Evolutionary conservation across 1,284 basidiomycete species (phyloP), one percentile per base, ranked within the genome.

Genomic region (Ceratobasidium sp.): DNA sequence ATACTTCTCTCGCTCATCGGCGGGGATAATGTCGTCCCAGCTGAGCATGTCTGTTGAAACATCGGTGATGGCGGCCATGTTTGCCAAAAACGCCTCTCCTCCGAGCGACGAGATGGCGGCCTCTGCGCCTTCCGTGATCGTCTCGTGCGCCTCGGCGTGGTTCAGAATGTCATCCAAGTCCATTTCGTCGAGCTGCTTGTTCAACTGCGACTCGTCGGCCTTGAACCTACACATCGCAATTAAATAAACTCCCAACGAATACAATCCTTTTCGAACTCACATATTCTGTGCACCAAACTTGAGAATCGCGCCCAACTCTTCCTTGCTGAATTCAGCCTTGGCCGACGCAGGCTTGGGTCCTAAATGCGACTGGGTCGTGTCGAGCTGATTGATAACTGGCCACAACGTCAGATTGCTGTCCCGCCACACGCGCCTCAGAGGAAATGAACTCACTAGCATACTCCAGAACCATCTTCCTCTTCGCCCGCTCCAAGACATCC

Each of bases 401-500:
- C 44, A 70, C 11, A n/a, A 47, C 54, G 73, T 73, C 76, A 74
- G 71, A 75, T n/a, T n/a, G n/a, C n/a, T n/a, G n/a, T n/a, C n/a
- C n/a, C n/a, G n/a, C n/a, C n/a, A n/a, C n/a, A n/a, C n/a, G n/a
- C n/a, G n/a, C n/a, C n/a, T n/a, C n/a, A n/a, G n/a, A 38, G 35
- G 35, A 38, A 72, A 44, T 58, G 23, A 50, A 90, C 94, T 81
- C 81, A 96, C 95, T 98, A 64, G 97, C 98, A 85, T 99, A 98
- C 82, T 99, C 98, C 77, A 99, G 85, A 71, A 99, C 95, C 97
- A 99, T 99, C 86, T 99, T 99, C 84, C 96, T 93, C 87, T 98
- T 97, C 21, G 98, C 98, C 52, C 96, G 89, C 83, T 99, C 97
- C 49, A 99, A 87, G 28, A 99, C 94, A 79, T 99, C 97, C 83